A percentile compares a stretch with the other conserved stretches of the same genome.
phyloP scores from a whole-genome alignment of 2,329 filamentous ascomycete genomes.

The Xylariaceae sp. region DNA sequence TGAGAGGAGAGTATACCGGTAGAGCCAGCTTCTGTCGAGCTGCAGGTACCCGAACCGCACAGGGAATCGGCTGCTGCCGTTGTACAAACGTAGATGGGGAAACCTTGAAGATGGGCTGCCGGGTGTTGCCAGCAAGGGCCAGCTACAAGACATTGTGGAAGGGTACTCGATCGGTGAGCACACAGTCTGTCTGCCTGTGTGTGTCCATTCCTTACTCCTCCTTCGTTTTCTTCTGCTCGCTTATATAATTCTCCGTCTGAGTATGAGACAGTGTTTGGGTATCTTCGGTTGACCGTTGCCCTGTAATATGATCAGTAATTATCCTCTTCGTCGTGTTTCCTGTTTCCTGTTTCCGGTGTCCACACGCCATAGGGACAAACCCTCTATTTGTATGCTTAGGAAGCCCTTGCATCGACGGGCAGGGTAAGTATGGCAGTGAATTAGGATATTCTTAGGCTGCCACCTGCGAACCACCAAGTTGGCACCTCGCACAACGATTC shows the following conservation, averaged over 20 bases:
- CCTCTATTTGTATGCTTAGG: not conserved
- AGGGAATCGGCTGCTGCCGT: constrained; percentile 1
- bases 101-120: not conserved
- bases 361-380: not conserved
- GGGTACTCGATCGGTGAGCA: not conserved
- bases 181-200: not conserved
- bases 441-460: not conserved
- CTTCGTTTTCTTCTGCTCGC: not conserved
- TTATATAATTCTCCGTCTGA: not conserved
- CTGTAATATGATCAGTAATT: no score
- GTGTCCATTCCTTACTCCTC: not conserved
- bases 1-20: not conserved
- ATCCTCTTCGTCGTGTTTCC: not conserved
- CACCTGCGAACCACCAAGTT: constrained; percentile 14
- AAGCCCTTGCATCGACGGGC: not conserved
- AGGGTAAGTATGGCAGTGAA: not conserved
- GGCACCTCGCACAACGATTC: constrained; percentile 17
- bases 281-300: no score
- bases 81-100: constrained; percentile 2
- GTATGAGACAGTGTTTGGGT: not conserved
- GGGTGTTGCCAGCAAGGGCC: not conserved
- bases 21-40: not conserved
- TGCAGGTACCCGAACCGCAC: constrained; percentile 11
- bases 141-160: not conserved
- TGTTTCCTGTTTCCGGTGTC: not conserved